Evolutionary conservation across 2,329 filamentous ascomycete genomes (phyloP), one percentile per base, ranked within the genome.

Genomic region (Xylariaceae sp.): DNA sequence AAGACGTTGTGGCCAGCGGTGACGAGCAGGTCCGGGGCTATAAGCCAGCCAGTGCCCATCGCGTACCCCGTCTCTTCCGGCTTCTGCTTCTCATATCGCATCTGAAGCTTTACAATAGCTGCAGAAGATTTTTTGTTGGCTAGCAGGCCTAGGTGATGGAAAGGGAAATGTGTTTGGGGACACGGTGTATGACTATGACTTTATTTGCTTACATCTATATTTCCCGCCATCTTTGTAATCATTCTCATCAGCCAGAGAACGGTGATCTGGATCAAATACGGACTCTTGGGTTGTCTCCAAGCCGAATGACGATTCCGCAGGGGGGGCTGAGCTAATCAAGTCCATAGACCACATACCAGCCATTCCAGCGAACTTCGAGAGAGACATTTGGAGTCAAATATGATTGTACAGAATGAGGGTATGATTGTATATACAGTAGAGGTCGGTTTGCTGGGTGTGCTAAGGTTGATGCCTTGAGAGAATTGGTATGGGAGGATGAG

Each of bases 21-120:
- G 13, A 41, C 45, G 16, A 48, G 36, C 7, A n/a, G 24, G 20
- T 48, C 26, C 5, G 45, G 35, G n/a, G 33, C 37, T 5, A 21
- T 48, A 39, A 48, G 35, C 45, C 45, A 48, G 6, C 45, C 45
- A 6, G 45, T 48, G 3, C 45, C 45, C 45, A 48, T 48, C 7
- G 45, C 45, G n/a, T 23, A 48, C 1, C 26, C 20, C 16, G 36
- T 26, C 16, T 48, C 27, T 24, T 39, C 20, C 16, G 26, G 7
- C n/a, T 33, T 23, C 13, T 40, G 45, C n/a, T 48, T 40, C 36
- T 48, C 45, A 9, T 48, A 48, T 33, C 36, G 45, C 45, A 48
- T 48, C 36, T 48, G 45, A 40, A 48, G 45, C 20, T 48, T 48
- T 5, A 48, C 45, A 3, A 48, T 48, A 10, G 45, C 45, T 48